Evolutionary conservation across 495 filamentous ascomycete genomes (phyloP), one percentile per base, ranked within the genome.

Genomic region (Hypoxylon rickii): DNA sequence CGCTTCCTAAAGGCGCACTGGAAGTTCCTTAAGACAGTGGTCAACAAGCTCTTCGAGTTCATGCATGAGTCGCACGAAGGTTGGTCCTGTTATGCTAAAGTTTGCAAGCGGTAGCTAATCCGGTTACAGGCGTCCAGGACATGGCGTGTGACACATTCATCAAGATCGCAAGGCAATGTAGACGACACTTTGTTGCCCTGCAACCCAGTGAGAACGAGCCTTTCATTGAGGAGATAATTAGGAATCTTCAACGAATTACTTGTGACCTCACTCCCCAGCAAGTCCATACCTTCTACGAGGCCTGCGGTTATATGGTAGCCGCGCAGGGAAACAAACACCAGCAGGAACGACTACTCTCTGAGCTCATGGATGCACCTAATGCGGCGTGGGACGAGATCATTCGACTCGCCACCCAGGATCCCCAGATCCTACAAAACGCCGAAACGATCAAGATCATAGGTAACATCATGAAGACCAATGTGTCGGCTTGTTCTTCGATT

Each of bases 101-200:
- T 36, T 20, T 26, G 46, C 12, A 41, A 20, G 15, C 43, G 37
- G 22, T 13, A 33, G 41, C 63, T 63, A 49, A 61, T 29, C 26
- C 7, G 16, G 31, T 46, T 61, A 39, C 47, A 91, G 88, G 92
- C 76, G 94, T 99, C 40, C 94, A 99, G 76, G 94, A 99, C 68
- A 99, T 99, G 94, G 94, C 94, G 59, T 99, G 94, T 63, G 94
- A 99, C 75, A 99, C 94, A 0, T 99, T 99, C 70, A 99, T 99
- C 76, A 99, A 99, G 78, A 99, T 99, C 57, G 95, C 94, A 34
- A 94, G 94, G 70, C 96, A 96, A 73, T 99, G 94, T 78, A 87
- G 90, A 64, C 85, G 94, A 39, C 95, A 99, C 72, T 99, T 99
- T 66, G 94, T 99, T 40, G 93, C 92, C 0, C 74, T 96, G 17